Conservation (phyloP, 768 basidiomycete genomes). For the Udeniomyces megalosporus region DNA sequence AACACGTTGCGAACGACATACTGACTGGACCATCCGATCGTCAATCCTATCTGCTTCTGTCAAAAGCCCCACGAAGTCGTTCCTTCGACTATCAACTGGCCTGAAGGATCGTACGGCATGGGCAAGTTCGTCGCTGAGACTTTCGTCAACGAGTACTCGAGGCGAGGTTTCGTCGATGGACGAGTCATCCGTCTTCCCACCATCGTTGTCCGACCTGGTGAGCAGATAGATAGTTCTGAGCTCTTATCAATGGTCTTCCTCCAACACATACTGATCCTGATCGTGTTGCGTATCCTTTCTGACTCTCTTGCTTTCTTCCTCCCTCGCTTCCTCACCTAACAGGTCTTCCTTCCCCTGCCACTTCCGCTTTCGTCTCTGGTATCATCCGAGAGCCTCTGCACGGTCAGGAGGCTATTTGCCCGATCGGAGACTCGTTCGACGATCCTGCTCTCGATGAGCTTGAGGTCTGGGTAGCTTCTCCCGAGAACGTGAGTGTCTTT, state of each 20-base stretch:
- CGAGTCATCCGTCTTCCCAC: constrained; percentile 28
- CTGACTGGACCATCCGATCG: constrained; percentile 22
- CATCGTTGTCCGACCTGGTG: constrained; percentile 28
- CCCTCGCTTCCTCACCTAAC: no score
- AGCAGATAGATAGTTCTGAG: no score
- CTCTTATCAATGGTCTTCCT: no score
- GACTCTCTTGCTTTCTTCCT: not conserved
- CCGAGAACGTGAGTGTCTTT: constrained; percentile 28
- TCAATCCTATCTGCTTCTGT: constrained; percentile 24
- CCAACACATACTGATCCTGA: not conserved
- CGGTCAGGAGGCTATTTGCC: constrained; percentile 23
- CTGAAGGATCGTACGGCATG: constrained; percentile 28
- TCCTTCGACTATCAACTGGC: constrained; percentile 25
- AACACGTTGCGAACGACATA: constrained; percentile 27
- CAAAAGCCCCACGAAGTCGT: not conserved
- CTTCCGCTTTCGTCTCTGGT: constrained; percentile 31
- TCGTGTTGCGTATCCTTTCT: not conserved
- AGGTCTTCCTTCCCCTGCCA: constrained; percentile 27
- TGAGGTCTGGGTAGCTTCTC: constrained; percentile 39
- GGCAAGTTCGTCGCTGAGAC: constrained; percentile 29
- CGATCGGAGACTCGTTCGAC: constrained; percentile 23
- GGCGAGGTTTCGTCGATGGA: constrained; percentile 26
- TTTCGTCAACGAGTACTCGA: constrained; percentile 28
- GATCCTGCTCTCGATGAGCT: constrained; percentile 35
- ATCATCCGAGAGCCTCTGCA: constrained; percentile 30